These are phyloP conservation scores for Talaromyces sp. DNA, from an alignment of 2,329 filamentous ascomycete genomes.

Conservation along the genomic window DNA sequence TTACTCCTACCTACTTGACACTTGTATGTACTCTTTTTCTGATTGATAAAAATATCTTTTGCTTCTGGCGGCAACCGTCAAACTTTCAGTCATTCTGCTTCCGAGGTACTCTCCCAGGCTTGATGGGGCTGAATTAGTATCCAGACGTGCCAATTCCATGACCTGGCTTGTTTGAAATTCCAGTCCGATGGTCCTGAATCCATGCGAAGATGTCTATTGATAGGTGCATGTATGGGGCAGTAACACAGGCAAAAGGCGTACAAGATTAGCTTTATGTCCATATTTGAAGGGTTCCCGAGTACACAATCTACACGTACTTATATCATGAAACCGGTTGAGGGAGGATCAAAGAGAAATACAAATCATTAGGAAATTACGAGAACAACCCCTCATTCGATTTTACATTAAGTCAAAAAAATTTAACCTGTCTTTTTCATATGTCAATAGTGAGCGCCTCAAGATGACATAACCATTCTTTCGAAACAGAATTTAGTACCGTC, in stretches of 20 bases:
- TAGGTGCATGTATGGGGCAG: slow-evolving; percentile 1
- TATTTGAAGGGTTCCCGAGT: too few relatives aligned
- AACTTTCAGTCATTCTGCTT: background rate
- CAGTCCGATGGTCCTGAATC: background rate
- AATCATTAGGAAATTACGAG: too few relatives aligned
- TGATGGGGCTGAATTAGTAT: background rate
- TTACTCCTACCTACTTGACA: too few relatives aligned
- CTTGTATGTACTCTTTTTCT: background rate
- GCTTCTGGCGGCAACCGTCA: background rate
- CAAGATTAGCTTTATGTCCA: too few relatives aligned
- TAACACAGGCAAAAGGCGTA: background rate
- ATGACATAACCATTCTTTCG: background rate
- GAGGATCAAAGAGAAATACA: too few relatives aligned
- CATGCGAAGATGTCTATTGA: background rate
- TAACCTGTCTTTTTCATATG: too few relatives aligned
- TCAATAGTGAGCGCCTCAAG: background rate
- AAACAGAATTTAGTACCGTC: background rate
- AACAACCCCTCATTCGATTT: too few relatives aligned
- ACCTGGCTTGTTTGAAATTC: background rate
- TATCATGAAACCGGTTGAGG: too few relatives aligned
- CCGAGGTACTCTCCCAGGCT: background rate
- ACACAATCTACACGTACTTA: too few relatives aligned
- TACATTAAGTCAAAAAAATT: too few relatives aligned
- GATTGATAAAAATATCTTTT: background rate
- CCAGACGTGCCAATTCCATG: background rate